A percentile compares a stretch with the other conserved stretches of the same genome.
Evolutionary conservation across 1,139 yeast genomes (phyloP).

Genomic region (Zhuliangozyma blackwelliae): DNA sequence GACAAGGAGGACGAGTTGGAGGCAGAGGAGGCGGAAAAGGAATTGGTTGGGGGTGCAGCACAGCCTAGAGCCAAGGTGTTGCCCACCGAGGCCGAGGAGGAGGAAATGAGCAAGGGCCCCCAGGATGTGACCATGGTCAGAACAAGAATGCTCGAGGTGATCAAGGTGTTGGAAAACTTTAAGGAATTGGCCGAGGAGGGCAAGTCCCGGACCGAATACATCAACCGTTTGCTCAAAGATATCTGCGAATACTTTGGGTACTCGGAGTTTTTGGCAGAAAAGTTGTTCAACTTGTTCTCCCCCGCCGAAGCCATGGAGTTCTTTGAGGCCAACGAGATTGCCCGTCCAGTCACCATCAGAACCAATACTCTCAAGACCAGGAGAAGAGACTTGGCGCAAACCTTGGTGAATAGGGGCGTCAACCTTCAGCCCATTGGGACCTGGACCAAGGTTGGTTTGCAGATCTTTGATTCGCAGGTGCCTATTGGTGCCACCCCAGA

Average conservation of each 20-base stretch:
- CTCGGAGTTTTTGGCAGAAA: constrained; percentile 89
- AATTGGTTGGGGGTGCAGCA: constrained; percentile 52
- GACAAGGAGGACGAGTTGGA: constrained; percentile 72
- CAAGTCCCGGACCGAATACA: constrained; percentile 76
- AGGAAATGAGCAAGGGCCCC: constrained; percentile 45
- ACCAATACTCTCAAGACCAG: constrained; percentile 92
- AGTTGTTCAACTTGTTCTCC: constrained; percentile 81
- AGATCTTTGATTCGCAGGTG: constrained; percentile 94
- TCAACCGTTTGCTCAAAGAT: constrained; percentile 72
- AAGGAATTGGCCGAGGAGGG: constrained; percentile 82
- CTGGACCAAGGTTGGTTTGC: constrained; percentile 98
- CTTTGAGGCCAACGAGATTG: constrained; percentile 96
- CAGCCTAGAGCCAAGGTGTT: constrained; percentile 72
- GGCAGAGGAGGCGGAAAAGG: constrained; percentile 75
- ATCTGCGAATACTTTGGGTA: constrained; percentile 96
- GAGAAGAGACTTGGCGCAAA: constrained; percentile 94
- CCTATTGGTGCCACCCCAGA: constrained; percentile 99
- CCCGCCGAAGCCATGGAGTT: constrained; percentile 98
- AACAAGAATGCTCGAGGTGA: constrained; percentile 92
- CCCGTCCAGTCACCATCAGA: constrained; percentile 94
- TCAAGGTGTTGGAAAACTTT: constrained; percentile 92
- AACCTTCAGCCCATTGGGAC: constrained; percentile 94
- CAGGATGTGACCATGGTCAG: constrained; percentile 78
- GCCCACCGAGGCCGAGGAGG: constrained; percentile 56
- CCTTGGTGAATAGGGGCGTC: constrained; percentile 93